Evolutionary conservation across 2,329 filamentous ascomycete genomes (phyloP).

Genomic region (Ophiobolus disseminans): DNA sequence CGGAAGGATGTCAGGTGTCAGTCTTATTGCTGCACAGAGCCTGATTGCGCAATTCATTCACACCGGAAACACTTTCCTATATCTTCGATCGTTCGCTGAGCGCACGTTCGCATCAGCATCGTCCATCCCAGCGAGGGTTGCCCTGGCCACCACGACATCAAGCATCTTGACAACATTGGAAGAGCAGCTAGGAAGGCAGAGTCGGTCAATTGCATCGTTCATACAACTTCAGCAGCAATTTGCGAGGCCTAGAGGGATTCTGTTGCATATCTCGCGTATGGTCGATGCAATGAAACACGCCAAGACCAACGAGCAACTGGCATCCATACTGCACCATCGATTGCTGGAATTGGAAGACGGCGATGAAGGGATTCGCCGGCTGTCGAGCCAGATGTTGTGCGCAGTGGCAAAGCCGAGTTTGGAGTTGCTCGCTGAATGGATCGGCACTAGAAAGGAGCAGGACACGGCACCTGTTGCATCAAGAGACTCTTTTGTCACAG

Average conservation of each 20-base stretch:
- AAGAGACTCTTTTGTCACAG: slow-evolving; percentile 38
- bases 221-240: slow-evolving; percentile 52
- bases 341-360: slow-evolving; percentile 65
- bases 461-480: slow-evolving; percentile 33
- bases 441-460: slow-evolving; percentile 65
- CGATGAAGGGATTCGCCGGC: slow-evolving; percentile 65
- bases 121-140: slow-evolving; percentile 50
- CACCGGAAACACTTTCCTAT: slow-evolving; percentile 47
- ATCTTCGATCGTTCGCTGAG: slow-evolving; percentile 47
- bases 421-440: slow-evolving; percentile 74
- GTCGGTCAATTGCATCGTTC: slow-evolving; percentile 39
- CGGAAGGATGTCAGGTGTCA: slow-evolving; percentile 60
- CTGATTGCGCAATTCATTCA: slow-evolving; percentile 56
- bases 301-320: slow-evolving; percentile 48
- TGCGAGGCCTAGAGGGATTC: slow-evolving; percentile 58
- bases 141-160: slow-evolving; percentile 51
- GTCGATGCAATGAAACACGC: slow-evolving; percentile 55
- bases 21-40: slow-evolving; percentile 58
- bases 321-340: slow-evolving; percentile 46
- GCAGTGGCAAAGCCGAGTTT: slow-evolving; percentile 71
- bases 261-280: slow-evolving; percentile 61
- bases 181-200: slow-evolving; percentile 42
- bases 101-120: slow-evolving; percentile 42
- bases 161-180: slow-evolving; percentile 52
- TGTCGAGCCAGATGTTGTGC: slow-evolving; percentile 71